These are phyloP conservation scores for Themeda triandra DNA, from an alignment of 176 grass and related monocot species.

Conservation along the genomic window DNA sequence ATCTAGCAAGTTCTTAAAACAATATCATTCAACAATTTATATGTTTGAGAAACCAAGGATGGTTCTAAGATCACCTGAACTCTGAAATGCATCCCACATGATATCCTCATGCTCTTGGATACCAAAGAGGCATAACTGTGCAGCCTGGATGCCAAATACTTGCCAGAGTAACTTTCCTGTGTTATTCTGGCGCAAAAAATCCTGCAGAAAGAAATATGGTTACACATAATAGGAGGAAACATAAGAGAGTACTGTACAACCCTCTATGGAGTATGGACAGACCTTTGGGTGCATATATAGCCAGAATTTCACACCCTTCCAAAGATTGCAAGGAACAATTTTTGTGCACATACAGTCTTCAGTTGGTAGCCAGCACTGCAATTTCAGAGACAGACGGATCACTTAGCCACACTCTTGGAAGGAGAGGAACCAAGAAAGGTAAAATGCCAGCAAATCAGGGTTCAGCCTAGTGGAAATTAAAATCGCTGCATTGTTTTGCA, in stretches of 20 bases:
- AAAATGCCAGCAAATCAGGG: too few species aligned
- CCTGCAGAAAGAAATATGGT: conserved; percentile 45
- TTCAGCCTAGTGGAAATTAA: too few species aligned
- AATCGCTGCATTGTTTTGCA: too few species aligned
- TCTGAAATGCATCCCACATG: conserved; percentile 82
- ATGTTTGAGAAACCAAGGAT: conserved; percentile 15
- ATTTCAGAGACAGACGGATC: not conserved
- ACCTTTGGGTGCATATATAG: conserved; percentile 99
- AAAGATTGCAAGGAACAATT: conserved; percentile 45
- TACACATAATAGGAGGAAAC: not conserved
- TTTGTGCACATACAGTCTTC: conserved; percentile 92
- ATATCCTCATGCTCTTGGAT: conserved; percentile 94
- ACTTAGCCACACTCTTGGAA: not conserved
- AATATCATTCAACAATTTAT: not conserved
- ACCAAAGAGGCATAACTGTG: conserved; percentile 78
- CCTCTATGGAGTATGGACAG: not conserved
- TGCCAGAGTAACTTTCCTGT: conserved; percentile 96
- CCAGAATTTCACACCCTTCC: conserved; percentile 79
- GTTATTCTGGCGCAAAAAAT: conserved; percentile 96
- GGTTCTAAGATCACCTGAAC: conserved; percentile 59
- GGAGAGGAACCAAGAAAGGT: not conserved
- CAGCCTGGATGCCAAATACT: conserved; percentile 73
- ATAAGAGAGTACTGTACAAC: not conserved
- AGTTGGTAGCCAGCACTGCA: conserved; percentile 86
- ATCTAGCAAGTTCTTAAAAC: not conserved